Conservation (phyloP, 2,329 filamentous ascomycete species). For the Xylaria sp. region DNA sequence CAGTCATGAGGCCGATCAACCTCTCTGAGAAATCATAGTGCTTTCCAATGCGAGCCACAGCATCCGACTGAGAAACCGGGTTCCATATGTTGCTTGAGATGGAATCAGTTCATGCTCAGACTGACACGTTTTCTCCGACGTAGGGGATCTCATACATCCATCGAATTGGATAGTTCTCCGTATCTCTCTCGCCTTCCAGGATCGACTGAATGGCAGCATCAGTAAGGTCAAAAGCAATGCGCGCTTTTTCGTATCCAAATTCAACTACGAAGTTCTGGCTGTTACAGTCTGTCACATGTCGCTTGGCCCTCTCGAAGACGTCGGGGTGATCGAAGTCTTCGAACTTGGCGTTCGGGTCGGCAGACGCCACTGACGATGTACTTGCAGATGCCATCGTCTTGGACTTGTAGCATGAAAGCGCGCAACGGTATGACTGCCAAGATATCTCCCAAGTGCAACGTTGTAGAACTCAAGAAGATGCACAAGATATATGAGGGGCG, state of each 20-base stretch:
- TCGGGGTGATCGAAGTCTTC: slow-evolving; percentile 47
- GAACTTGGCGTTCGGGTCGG: slow-evolving; percentile 32
- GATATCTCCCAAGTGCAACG: background rate
- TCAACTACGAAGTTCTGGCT: slow-evolving; percentile 60
- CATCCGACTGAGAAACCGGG: slow-evolving; percentile 53
- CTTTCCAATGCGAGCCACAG: slow-evolving; percentile 50
- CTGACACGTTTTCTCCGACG: background rate
- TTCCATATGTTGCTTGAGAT: slow-evolving; percentile 60
- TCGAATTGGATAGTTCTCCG: slow-evolving; percentile 47
- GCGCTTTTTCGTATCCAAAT: slow-evolving; percentile 52
- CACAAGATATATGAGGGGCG: too few species aligned
- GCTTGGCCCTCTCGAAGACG: slow-evolving; percentile 42
- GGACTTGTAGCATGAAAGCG: background rate
- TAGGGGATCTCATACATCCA: slow-evolving; percentile 58
- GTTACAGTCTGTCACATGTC: slow-evolving; percentile 35
- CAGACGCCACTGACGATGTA: background rate
- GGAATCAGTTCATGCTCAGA: slow-evolving; percentile 10
- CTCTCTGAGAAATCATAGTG: slow-evolving; percentile 65
- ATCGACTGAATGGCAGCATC: slow-evolving; percentile 38
- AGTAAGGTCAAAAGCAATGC: slow-evolving; percentile 51
- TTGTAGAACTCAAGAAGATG: background rate
- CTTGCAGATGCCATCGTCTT: slow-evolving; percentile 2
- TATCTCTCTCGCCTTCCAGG: slow-evolving; percentile 31
- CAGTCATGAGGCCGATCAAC: slow-evolving; percentile 54
- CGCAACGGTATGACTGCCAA: background rate